Percentiles rank a stretch among this genome's conserved stretches.
phyloP scores from a whole-genome alignment of 2,329 filamentous ascomycete genomes.

The Penicillium sp. region DNA sequence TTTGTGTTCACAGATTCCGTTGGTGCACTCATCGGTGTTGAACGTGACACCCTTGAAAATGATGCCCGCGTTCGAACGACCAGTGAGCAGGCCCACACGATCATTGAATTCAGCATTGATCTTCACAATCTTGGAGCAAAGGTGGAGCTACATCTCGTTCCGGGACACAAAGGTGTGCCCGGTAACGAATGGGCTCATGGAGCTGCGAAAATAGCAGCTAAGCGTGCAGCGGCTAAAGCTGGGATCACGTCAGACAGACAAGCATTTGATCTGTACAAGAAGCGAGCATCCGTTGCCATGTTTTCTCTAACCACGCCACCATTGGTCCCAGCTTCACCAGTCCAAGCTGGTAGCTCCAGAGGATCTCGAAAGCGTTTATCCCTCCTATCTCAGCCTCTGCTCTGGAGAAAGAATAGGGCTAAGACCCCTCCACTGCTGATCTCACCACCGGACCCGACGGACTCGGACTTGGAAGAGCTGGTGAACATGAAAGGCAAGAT shows the following conservation, averaged over 20 bases:
- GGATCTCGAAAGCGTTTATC: neutral
- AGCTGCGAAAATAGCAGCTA: neutral
- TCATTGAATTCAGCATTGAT: neutral
- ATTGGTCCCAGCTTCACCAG: neutral
- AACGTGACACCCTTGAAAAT: neutral
- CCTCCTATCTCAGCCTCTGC: neutral
- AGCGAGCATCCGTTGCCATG: neutral
- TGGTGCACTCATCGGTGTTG: neutral
- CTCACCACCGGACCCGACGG: neutral
- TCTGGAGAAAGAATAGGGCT: neutral
- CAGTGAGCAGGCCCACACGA: neutral
- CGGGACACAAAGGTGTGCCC: neutral
- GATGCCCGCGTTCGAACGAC: neutral
- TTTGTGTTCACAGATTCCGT: conserved; percentile 10
- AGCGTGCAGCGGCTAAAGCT: neutral
- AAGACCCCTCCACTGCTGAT: neutral
- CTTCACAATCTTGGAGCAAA: conserved; percentile 1
- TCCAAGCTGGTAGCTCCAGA: neutral
- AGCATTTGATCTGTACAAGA: neutral
- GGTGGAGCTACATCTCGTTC: conserved; percentile 7
- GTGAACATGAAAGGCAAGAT: neutral
- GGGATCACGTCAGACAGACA: neutral
- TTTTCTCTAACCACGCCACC: too few species aligned
- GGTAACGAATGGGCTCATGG: neutral
- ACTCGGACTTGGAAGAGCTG: neutral